phyloP scores from a whole-genome alignment of 2,329 filamentous ascomycete species.

The Thermoascus crustaceus region DNA sequence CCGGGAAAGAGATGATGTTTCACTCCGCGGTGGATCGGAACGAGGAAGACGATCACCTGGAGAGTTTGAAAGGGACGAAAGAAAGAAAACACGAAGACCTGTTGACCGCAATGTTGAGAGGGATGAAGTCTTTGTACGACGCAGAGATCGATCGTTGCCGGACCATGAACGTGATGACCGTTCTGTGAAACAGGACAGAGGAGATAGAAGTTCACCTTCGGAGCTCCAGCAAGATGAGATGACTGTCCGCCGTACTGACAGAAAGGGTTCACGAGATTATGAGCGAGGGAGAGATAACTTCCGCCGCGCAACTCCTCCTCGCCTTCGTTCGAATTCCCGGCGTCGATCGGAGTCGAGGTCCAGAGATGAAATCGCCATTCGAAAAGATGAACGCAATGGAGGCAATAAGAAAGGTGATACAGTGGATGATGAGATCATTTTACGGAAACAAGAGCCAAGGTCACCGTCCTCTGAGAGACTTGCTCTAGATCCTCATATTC shows the following conservation, averaged over 20 bases:
- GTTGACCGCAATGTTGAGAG: conserved; percentile 15
- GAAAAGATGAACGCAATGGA: conserved; percentile 19
- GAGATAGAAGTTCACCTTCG: conserved; percentile 1
- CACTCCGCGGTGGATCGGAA: conserved; percentile 4
- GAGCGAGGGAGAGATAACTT: conserved; percentile 1
- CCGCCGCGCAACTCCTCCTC: not conserved
- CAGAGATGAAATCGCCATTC: conserved; percentile 28
- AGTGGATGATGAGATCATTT: conserved; percentile 35
- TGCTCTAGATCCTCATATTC: conserved; percentile 53
- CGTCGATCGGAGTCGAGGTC: conserved; percentile 3
- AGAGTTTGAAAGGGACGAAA: conserved; percentile 24
- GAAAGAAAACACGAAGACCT: conserved; percentile 3
- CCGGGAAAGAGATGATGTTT: conserved; percentile 10
- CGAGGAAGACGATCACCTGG: conserved; percentile 10
- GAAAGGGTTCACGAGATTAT: conserved; percentile 1
- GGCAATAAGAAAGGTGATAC: conserved; percentile 12
- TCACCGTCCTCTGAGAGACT: conserved; percentile 41
- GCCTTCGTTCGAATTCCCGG: not conserved
- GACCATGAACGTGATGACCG: conserved; percentile 5
- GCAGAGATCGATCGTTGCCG: conserved; percentile 16
- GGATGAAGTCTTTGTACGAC: conserved; percentile 28
- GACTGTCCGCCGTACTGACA: not conserved
- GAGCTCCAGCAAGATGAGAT: conserved; percentile 6
- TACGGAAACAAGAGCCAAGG: conserved; percentile 29
- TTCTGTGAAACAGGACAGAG: conserved; percentile 2